Percentiles rank a stretch among this genome's conserved stretches.
Conservation (phyloP, 2,329 filamentous ascomycete genomes). For the Biscogniauxia sp. region DNA sequence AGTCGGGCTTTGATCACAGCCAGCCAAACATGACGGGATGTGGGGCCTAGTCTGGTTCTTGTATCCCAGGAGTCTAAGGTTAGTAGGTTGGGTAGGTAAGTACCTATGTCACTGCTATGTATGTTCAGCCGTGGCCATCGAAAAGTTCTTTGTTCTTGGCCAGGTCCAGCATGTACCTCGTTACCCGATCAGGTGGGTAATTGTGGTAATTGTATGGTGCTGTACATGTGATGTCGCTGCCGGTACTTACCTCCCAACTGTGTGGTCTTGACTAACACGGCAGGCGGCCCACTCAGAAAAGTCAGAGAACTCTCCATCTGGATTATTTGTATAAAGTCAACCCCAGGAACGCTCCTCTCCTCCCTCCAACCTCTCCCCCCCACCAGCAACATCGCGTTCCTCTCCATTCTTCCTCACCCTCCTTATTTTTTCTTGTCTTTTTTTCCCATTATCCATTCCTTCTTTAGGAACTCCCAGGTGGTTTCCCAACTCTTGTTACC, state of each 20-base stretch:
- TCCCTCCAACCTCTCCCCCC: neutral
- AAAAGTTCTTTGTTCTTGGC: neutral
- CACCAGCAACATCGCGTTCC: neutral
- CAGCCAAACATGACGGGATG: neutral
- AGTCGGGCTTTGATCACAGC: neutral
- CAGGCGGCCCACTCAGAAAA: no score
- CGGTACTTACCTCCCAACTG: neutral
- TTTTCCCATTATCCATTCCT: conserved; percentile 12
- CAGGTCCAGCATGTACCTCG: neutral
- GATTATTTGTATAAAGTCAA: neutral
- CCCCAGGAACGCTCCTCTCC: neutral
- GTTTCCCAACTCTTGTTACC: conserved; percentile 17
- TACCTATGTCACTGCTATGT: no score
- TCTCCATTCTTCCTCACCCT: conserved; percentile 3
- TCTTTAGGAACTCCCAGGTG: conserved; percentile 22
- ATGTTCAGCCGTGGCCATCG: no score
- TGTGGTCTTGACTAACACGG: no score
- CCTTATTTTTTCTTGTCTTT: conserved; percentile 12
- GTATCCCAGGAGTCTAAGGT: no score
- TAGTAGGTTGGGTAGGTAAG: no score
- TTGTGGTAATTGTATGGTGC: neutral
- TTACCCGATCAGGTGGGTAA: neutral
- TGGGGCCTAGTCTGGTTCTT: neutral
- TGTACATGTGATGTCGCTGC: neutral
- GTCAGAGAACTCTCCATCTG: no score